These are phyloP conservation scores for Scleroderma citrinum DNA, from an alignment of 768 basidiomycete species.

Conservation along the genomic window DNA sequence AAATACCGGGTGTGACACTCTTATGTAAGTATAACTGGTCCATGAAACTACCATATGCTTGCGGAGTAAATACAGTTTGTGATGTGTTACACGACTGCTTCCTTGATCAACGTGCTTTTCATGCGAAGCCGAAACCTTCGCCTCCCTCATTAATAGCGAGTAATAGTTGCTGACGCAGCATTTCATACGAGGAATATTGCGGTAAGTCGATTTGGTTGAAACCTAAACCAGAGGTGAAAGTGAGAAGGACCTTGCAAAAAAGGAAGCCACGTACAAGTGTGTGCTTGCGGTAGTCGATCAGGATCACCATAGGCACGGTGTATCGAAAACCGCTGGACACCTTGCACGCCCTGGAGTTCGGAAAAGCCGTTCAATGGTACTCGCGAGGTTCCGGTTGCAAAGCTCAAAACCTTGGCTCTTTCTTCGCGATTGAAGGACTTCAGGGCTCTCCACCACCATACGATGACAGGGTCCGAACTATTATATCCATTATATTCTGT, in stretches of 20 bases:
- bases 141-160: conserved; percentile 95
- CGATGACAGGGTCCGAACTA: conserved; percentile 89
- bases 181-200: conserved; percentile 93
- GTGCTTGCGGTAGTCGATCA: conserved; percentile 82
- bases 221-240: conserved; percentile 39
- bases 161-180: conserved; percentile 84
- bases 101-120: conserved; percentile 5
- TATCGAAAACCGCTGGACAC: conserved; percentile 92
- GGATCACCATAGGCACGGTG: conserved; percentile 88
- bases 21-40: neutral
- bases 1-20: too few species aligned
- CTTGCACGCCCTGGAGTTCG: conserved; percentile 92
- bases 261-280: conserved; percentile 63
- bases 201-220: conserved; percentile 96
- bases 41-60: neutral
- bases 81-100: conserved; percentile 25
- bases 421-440: conserved; percentile 98
- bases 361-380: conserved; percentile 94
- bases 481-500: conserved; percentile 88
- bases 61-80: conserved; percentile 8
- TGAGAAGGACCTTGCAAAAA: neutral
- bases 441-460: conserved; percentile 99
- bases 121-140: conserved; percentile 89
- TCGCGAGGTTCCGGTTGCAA: conserved; percentile 88
- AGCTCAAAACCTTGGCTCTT: conserved; percentile 93